phyloP scores from a whole-genome alignment of 306 rosid genomes.

The Bauhinia variegata region DNA sequence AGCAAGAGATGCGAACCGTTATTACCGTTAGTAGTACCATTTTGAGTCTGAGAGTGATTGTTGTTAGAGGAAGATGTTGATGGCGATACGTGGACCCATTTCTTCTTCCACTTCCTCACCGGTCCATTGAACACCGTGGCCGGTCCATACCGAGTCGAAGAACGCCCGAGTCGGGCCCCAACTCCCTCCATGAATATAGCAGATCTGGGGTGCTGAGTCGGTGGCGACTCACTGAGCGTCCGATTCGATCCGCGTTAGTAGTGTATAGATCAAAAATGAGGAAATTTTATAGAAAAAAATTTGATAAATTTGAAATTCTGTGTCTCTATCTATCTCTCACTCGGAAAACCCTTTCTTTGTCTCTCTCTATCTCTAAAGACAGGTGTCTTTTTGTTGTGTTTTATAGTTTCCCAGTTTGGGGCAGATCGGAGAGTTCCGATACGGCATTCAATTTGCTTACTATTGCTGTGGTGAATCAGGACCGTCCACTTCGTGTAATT shows the following conservation, averaged over 20 bases:
- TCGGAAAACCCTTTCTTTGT: slow-evolving; percentile 8
- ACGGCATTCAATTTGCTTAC: background rate
- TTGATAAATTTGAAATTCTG: background rate
- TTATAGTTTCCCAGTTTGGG: slow-evolving; percentile 35
- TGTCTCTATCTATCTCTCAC: slow-evolving; percentile 14
- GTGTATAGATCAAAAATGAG: background rate
- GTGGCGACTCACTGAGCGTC: slow-evolving; percentile 37
- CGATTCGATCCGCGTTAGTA: slow-evolving; percentile 42
- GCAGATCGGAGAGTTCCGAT: slow-evolving; percentile 22
- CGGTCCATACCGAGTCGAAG: slow-evolving; percentile 96
- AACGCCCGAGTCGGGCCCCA: slow-evolving; percentile 95
- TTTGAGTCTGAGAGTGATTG: slow-evolving; percentile 34
- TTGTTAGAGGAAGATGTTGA: slow-evolving; percentile 47
- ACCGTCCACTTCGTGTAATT: slow-evolving; percentile 30
- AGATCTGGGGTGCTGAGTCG: slow-evolving; percentile 45
- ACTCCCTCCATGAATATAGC: slow-evolving; percentile 76
- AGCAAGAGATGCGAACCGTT: slow-evolving; percentile 83
- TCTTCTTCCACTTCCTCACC: slow-evolving; percentile 99
- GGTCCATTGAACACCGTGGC: slow-evolving; percentile 96
- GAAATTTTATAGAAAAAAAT: background rate
- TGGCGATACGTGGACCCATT: slow-evolving; percentile 86
- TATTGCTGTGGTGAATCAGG: slow-evolving; percentile 26
- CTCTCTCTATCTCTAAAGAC: slow-evolving; percentile 16
- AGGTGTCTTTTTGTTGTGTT: slow-evolving; percentile 9
- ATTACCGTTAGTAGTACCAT: slow-evolving; percentile 58